Conservation (phyloP, 371 early-diverging fungal genomes). For the Mortierella sp. region DNA sequence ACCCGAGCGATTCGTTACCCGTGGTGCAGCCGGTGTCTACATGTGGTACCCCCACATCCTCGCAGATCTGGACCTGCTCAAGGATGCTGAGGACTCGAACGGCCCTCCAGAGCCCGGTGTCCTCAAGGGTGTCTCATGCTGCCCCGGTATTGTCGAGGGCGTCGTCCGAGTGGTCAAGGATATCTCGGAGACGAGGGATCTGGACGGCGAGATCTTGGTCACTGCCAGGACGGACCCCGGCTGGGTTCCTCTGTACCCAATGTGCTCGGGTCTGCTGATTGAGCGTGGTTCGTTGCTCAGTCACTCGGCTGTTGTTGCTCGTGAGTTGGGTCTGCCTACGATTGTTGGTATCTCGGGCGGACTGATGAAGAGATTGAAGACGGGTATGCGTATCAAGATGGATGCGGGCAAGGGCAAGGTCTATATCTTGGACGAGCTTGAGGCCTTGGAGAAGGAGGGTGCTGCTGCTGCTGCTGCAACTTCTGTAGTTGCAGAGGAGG, state of each 20-base stretch:
- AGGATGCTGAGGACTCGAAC: constrained; percentile 53
- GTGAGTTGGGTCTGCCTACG: constrained; percentile 56
- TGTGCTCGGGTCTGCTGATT: constrained; percentile 58
- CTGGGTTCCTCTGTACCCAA: constrained; percentile 58
- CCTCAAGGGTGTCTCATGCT: constrained; percentile 57
- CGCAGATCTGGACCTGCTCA: constrained; percentile 53
- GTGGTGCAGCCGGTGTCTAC: constrained; percentile 55
- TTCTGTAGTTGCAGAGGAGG: constrained; percentile 10
- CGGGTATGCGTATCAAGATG: constrained; percentile 53
- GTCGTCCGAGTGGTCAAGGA: constrained; percentile 56
- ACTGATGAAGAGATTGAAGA: constrained; percentile 53
- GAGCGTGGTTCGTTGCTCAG: constrained; percentile 56
- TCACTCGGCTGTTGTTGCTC: constrained; percentile 58
- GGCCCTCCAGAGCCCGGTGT: constrained; percentile 56
- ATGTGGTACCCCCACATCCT: constrained; percentile 59
- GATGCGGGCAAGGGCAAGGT: constrained; percentile 57
- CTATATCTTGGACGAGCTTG: constrained; percentile 53
- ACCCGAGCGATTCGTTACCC: constrained; percentile 52
- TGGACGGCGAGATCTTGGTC: constrained; percentile 55
- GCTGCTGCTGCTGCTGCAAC: not conserved
- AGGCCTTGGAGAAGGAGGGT: constrained; percentile 49
- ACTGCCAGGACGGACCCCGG: constrained; percentile 59
- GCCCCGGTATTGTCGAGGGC: constrained; percentile 53
- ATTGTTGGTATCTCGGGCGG: constrained; percentile 59
- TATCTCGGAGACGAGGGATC: constrained; percentile 47